These are phyloP conservation scores for Calonectria naviculata DNA, from an alignment of 2,329 filamentous ascomycete species.

Conservation along the genomic window DNA sequence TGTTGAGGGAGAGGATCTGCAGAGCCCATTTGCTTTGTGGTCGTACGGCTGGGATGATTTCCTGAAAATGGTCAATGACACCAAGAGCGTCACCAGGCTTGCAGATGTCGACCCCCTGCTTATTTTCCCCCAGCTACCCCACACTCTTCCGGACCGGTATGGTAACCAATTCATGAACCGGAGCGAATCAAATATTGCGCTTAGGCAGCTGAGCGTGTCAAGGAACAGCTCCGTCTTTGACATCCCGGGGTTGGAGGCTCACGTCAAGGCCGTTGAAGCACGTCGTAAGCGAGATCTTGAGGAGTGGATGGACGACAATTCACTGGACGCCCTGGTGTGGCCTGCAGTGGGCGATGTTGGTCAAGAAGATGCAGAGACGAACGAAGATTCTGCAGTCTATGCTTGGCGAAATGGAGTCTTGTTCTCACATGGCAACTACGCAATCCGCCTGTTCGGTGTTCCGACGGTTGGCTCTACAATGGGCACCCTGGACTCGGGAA, in stretches of 20 bases:
- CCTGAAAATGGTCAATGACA: background rate
- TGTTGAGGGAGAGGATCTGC: slow-evolving; percentile 10
- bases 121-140: background rate
- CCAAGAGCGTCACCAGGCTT: background rate
- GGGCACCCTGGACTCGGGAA: slow-evolving; percentile 9
- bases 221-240: slow-evolving; percentile 49
- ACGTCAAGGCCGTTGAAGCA: background rate
- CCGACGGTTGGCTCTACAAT: slow-evolving; percentile 7
- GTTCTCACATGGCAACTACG: slow-evolving; percentile 8
- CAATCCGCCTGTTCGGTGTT: slow-evolving; percentile 14
- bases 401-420: slow-evolving; percentile 3
- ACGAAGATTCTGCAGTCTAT: background rate
- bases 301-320: background rate
- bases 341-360: slow-evolving; percentile 10
- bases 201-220: too few species aligned
- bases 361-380: background rate
- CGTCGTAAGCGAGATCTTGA: background rate
- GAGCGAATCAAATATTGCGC: background rate
- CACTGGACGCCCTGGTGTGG: background rate
- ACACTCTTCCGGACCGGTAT: background rate
- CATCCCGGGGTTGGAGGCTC: slow-evolving; percentile 49
- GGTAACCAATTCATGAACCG: background rate
- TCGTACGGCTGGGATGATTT: slow-evolving; percentile 11
- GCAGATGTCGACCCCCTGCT: background rate
- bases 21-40: background rate